Evolutionary conservation across 2,329 filamentous ascomycete species (phyloP).

Genomic region (Botrytis deweyae): DNA sequence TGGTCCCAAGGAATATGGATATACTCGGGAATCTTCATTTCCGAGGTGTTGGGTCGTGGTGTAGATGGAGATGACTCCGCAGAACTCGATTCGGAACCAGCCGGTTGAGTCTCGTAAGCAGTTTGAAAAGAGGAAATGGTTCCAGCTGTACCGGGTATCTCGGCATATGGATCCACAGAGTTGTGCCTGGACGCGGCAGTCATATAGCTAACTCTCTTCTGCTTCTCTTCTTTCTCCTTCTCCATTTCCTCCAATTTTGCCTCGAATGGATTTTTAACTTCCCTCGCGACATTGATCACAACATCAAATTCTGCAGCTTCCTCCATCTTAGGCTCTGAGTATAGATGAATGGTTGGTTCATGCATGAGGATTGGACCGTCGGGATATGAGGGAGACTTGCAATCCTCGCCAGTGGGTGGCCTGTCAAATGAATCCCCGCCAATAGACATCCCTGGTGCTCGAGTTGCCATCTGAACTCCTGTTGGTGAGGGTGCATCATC

Average conservation of each 20-base stretch:
- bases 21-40: slow-evolving; percentile 66
- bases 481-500: slow-evolving; percentile 50
- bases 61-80: slow-evolving; percentile 50
- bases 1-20: slow-evolving; percentile 88
- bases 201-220: slow-evolving; percentile 36
- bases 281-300: slow-evolving; percentile 79
- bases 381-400: slow-evolving; percentile 80
- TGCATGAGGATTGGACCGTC: slow-evolving; percentile 82
- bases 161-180: slow-evolving; percentile 14
- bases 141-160: slow-evolving; percentile 52
- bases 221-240: slow-evolving; percentile 33
- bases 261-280: slow-evolving; percentile 74
- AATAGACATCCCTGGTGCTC: slow-evolving; percentile 48
- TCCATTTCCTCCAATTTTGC: slow-evolving; percentile 49
- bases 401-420: slow-evolving; percentile 72
- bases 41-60: slow-evolving; percentile 50
- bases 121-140: slow-evolving; percentile 60
- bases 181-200: slow-evolving; percentile 33
- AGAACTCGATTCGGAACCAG: slow-evolving; percentile 28
- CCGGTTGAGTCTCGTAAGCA: slow-evolving; percentile 56
- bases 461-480: slow-evolving; percentile 60
- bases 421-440: slow-evolving; percentile 64
- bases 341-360: slow-evolving; percentile 73
- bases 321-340: slow-evolving; percentile 75
- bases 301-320: slow-evolving; percentile 78